A percentile compares a stretch with the other conserved stretches of the same genome.
These are phyloP conservation scores for Asclepias syriaca DNA, from an alignment of 257 asterid genomes.

Conservation along the genomic window DNA sequence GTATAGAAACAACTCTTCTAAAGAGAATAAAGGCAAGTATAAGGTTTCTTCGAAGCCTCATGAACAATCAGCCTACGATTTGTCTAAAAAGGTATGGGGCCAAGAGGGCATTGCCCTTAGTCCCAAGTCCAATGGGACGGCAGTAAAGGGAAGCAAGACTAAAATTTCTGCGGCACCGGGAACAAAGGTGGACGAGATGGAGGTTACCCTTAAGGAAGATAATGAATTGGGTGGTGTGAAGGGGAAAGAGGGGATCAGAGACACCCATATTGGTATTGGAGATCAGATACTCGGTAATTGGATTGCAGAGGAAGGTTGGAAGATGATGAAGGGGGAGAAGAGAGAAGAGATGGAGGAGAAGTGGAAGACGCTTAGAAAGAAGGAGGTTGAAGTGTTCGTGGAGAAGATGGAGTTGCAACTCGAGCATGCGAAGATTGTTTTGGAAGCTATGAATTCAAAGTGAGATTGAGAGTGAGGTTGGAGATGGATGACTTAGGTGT, in stretches of 20 bases:
- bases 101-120: conserved; percentile 16
- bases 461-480: conserved; percentile 14
- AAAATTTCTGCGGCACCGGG: background rate
- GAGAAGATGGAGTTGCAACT: conserved; percentile 29
- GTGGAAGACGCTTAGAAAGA: conserved; percentile 30
- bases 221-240: conserved; percentile 14
- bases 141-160: conserved; percentile 20
- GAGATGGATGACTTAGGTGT: conserved; percentile 2
- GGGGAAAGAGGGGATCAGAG: conserved; percentile 7
- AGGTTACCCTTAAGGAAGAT: conserved; percentile 19
- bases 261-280: conserved; percentile 1
- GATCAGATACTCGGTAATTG: conserved; percentile 26
- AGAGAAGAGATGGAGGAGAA: conserved; percentile 30
- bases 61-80: conserved; percentile 40
- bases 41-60: conserved; percentile 34
- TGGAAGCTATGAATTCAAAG: conserved; percentile 21
- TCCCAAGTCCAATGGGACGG: conserved; percentile 26
- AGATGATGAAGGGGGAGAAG: conserved; percentile 26
- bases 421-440: conserved; percentile 32
- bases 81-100: conserved; percentile 54
- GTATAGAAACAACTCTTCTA: conserved; percentile 36
- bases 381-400: conserved; percentile 24
- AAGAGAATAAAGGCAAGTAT: conserved; percentile 38
- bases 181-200: conserved; percentile 4
- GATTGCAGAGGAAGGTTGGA: conserved; percentile 29